phyloP scores from a whole-genome alignment of 2,329 filamentous ascomycete genomes.

The Xylaria arbuscula region DNA sequence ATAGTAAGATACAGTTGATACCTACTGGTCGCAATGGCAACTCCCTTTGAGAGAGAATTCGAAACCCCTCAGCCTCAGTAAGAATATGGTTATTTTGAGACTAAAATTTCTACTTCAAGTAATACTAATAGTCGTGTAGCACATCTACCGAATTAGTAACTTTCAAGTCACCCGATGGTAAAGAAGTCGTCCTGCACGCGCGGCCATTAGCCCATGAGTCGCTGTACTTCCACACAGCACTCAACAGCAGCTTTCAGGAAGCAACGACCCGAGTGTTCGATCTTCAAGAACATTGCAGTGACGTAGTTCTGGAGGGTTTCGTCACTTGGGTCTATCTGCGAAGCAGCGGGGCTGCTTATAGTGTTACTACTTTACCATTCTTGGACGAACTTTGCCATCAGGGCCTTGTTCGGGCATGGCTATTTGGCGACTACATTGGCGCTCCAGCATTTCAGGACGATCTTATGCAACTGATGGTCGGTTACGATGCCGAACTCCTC shows the following conservation, averaged over 20 bases:
- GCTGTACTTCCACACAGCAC: slow-evolving; percentile 5
- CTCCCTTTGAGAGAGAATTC: neutral
- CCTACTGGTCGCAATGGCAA: neutral
- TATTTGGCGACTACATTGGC: slow-evolving; percentile 4
- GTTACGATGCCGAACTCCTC: too few relatives aligned
- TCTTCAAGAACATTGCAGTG: neutral
- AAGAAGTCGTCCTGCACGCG: neutral
- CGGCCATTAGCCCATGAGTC: slow-evolving; percentile 6
- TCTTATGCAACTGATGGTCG: neutral
- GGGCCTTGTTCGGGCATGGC: too few relatives aligned
- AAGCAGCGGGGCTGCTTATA: neutral
- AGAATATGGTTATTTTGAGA: too few relatives aligned
- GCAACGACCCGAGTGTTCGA: neutral
- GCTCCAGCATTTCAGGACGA: slow-evolving; percentile 31
- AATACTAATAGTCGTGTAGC: neutral
- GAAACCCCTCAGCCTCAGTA: neutral
- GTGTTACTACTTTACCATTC: neutral
- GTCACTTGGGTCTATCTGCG: neutral
- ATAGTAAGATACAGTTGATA: neutral
- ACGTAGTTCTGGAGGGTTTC: neutral
- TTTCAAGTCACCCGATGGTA: neutral
- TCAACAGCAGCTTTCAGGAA: neutral
- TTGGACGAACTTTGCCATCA: too few relatives aligned
- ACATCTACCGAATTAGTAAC: neutral
- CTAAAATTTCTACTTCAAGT: too few relatives aligned